Percentiles rank a stretch among this genome's conserved stretches.
These are phyloP conservation scores for Silene conica DNA, from an alignment of 148 eudicot genomes.

Conservation along the genomic window DNA sequence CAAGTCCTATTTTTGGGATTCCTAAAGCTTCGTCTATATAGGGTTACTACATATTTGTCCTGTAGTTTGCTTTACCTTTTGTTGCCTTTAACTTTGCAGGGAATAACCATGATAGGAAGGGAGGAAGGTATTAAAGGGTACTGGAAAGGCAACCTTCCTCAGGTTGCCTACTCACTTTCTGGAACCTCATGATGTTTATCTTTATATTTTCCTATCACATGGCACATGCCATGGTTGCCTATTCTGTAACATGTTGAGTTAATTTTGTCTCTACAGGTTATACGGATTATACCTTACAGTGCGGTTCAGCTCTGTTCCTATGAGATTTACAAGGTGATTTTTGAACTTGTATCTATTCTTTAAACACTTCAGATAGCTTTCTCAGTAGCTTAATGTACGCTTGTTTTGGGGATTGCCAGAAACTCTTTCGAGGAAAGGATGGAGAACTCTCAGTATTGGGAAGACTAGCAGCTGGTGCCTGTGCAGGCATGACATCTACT, in stretches of 20 bases:
- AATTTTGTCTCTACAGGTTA: constrained; percentile 44
- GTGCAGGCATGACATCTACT: constrained; percentile 88
- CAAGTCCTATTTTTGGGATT: neutral
- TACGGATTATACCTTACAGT: constrained; percentile 84
- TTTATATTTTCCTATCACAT: neutral
- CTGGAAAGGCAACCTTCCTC: constrained; percentile 99
- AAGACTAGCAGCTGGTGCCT: constrained; percentile 84
- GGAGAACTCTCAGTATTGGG: constrained; percentile 78
- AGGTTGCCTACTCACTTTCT: constrained; percentile 41
- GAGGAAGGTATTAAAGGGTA: constrained; percentile 86
- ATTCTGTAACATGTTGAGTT: neutral
- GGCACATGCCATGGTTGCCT: neutral
- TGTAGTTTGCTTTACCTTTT: neutral
- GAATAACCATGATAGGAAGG: constrained; percentile 59
- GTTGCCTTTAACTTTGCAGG: constrained; percentile 38
- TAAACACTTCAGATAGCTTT: neutral
- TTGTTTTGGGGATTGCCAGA: constrained; percentile 34
- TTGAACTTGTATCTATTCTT: constrained; percentile 12
- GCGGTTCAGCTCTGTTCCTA: constrained; percentile 90
- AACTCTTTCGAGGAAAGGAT: constrained; percentile 74
- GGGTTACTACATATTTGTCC: neutral
- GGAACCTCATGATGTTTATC: neutral
- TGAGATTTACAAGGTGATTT: constrained; percentile 75
- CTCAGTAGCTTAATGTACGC: constrained; percentile 20
- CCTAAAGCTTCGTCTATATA: neutral